These are phyloP conservation scores for Strobilomyces echinocephalus DNA, from an alignment of 768 basidiomycete genomes.

Conservation along the genomic window DNA sequence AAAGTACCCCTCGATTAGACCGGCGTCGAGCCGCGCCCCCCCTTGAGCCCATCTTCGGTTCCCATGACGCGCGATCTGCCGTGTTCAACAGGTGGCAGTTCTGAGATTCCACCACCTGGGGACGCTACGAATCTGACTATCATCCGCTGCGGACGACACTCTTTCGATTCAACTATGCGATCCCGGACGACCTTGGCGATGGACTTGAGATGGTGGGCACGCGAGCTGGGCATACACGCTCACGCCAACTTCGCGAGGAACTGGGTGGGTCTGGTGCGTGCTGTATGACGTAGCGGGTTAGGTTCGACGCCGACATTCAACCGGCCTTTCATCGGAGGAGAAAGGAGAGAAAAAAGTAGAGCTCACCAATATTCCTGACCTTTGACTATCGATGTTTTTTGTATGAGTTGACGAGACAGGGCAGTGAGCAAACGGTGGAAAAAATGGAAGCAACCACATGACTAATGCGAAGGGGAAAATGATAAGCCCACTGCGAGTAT, in stretches of 20 bases:
- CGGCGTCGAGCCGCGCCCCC: not conserved
- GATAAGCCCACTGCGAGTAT: too few relatives aligned
- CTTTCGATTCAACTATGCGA: constrained; percentile 25
- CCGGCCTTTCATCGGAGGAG: too few relatives aligned
- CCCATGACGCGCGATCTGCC: not conserved
- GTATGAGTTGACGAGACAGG: too few relatives aligned
- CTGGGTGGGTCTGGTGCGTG: constrained; percentile 19
- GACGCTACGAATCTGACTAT: not conserved
- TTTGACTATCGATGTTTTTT: too few relatives aligned
- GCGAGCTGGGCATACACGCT: not conserved
- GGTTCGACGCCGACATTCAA: too few relatives aligned
- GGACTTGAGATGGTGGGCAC: constrained; percentile 5
- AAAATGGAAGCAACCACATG: too few relatives aligned
- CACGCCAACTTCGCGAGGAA: not conserved
- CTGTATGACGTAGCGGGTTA: too few relatives aligned
- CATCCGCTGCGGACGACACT: constrained; percentile 14
- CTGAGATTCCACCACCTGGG: fast-evolving
- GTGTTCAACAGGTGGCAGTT: constrained; percentile 19
- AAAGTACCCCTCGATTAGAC: not conserved
- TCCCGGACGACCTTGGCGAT: constrained; percentile 9
- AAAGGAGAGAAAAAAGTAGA: too few relatives aligned
- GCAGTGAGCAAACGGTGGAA: too few relatives aligned
- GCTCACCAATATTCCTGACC: too few relatives aligned
- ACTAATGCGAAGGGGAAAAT: too few relatives aligned
- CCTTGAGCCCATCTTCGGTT: not conserved